Evolutionary conservation across 2,329 filamentous ascomycete genomes (phyloP).

Genomic region (Hymenoscyphus fraxineus): DNA sequence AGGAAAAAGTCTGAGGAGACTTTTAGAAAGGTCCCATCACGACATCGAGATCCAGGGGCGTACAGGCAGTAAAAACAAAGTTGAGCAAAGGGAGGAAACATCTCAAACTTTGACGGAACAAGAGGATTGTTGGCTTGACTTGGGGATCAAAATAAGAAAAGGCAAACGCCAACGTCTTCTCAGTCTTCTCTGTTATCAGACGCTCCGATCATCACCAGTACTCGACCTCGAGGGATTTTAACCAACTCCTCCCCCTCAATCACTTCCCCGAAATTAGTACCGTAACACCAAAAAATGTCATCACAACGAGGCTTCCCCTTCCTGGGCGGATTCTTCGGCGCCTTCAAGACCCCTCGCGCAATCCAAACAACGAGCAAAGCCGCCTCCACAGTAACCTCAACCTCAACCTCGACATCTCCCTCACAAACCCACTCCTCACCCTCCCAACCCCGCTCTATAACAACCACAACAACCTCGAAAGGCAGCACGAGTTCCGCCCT

Average conservation of each 20-base stretch:
- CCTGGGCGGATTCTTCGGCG: constrained; percentile 35
- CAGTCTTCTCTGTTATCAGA: not conserved
- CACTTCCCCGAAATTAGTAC: not conserved
- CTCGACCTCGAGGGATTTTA: not conserved
- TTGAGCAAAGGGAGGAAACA: not conserved
- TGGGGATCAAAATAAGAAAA: not conserved
- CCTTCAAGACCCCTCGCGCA: constrained; percentile 33
- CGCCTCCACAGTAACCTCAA: constrained; percentile 19
- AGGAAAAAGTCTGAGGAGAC: not conserved
- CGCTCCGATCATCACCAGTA: not conserved
- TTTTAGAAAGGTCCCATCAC: not conserved
- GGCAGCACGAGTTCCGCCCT: constrained; percentile 29
- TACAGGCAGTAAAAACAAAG: not conserved
- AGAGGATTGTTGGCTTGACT: not conserved
- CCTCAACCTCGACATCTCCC: constrained; percentile 12
- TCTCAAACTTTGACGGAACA: not conserved
- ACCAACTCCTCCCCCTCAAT: not conserved
- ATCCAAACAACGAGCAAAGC: constrained; percentile 27
- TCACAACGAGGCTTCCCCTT: constrained; percentile 33
- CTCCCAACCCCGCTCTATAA: constrained; percentile 31
- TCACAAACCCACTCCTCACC: constrained; percentile 18
- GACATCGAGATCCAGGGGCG: not conserved
- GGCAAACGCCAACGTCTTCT: not conserved
- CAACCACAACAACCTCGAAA: constrained; percentile 25
- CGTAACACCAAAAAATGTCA: constrained; percentile 21